A percentile compares a stretch with the other conserved stretches of the same genome.
phyloP scores from a whole-genome alignment of 1,284 basidiomycete genomes.

The Filobasidium uniguttulatum region DNA sequence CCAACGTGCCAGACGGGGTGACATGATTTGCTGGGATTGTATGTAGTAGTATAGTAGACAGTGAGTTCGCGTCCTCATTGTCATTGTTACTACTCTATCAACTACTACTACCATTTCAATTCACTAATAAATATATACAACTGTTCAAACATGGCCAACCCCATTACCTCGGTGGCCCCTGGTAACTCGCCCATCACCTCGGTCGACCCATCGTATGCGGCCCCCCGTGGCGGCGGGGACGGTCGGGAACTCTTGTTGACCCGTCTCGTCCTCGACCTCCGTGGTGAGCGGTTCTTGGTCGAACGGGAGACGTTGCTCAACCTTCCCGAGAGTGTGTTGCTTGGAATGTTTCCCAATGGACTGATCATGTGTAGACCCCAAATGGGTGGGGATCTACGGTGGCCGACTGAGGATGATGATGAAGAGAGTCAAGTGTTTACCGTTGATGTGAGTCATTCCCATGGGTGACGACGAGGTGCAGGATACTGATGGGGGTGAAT shows the following conservation, averaged over 20 bases:
- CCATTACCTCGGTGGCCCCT: conserved; percentile 35
- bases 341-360: conserved; percentile 95
- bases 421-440: conserved; percentile 4
- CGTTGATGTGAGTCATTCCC: conserved; percentile 22
- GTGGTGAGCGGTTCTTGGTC: conserved; percentile 81
- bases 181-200: conserved; percentile 57
- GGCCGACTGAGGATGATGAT: conserved; percentile 25
- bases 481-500: conserved; percentile 71
- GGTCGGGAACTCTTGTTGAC: conserved; percentile 9
- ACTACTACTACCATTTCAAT: too few species aligned
- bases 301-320: conserved; percentile 98
- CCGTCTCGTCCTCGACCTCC: conserved; percentile 77
- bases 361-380: conserved; percentile 76
- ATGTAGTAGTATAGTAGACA: too few species aligned
- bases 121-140: too few species aligned
- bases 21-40: too few species aligned
- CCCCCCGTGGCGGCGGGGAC: conserved; percentile 14
- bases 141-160: conserved; percentile 20
- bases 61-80: too few species aligned
- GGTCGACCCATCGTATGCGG: conserved; percentile 38
- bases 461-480: conserved; percentile 63
- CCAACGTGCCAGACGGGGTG: not conserved
- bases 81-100: too few species aligned
- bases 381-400: conserved; percentile 38
- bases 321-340: conserved; percentile 86